Evolutionary conservation across 2,329 filamentous ascomycete species (phyloP), one percentile per base, ranked within the genome.

Genomic region (Dactylellina drechsleri): DNA sequence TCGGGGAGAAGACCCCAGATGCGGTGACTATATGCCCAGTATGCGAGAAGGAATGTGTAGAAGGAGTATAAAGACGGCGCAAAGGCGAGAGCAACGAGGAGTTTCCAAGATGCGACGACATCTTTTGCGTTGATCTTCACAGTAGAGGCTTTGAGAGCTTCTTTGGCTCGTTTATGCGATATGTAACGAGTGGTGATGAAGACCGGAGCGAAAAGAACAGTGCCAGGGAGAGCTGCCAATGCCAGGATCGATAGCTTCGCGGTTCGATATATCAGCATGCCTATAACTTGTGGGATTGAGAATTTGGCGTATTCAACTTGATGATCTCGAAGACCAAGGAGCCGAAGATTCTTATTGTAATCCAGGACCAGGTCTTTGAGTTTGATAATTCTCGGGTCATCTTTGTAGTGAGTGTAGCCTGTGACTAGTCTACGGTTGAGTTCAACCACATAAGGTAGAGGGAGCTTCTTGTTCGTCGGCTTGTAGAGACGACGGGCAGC

Each of bases 91-190:
- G 92, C 90, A n/a, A 96, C 92, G 40, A 96, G 86, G 16, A 96
- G 87, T 82, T 97, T 97, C 93, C 93, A 97, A 0, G 93, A 96
- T 0, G 92, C 92, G 85, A 96, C 93, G 64, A 97, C 93, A 81
- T 97, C 93, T 73, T 90, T 88, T 20, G 91, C 93, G 80, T 93
- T 90, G 67, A 97, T 88, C 83, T 97, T 97, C 81, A 97, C 93
- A 0, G 90, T 91, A 4, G 92, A 96, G 13, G 90, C 92, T 15
- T 92, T 92, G 71, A 96, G 85, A 1, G 93, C 93, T 82, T 93
- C 90, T 80, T 88, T 89, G 8, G 92, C 92, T 83, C 96, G 96
- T 79, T 89, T 88, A 67, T 88, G 87, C 68, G 91, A 95, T 80
- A 96, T 94, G 67, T 90, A 83, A 81, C 94, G 96, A 49, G 92